A percentile compares a stretch with the other conserved stretches of the same genome.
These are phyloP conservation scores for Zymoseptoria tritici DNA, from an alignment of 2,329 filamentous ascomycete genomes.

Conservation along the genomic window DNA sequence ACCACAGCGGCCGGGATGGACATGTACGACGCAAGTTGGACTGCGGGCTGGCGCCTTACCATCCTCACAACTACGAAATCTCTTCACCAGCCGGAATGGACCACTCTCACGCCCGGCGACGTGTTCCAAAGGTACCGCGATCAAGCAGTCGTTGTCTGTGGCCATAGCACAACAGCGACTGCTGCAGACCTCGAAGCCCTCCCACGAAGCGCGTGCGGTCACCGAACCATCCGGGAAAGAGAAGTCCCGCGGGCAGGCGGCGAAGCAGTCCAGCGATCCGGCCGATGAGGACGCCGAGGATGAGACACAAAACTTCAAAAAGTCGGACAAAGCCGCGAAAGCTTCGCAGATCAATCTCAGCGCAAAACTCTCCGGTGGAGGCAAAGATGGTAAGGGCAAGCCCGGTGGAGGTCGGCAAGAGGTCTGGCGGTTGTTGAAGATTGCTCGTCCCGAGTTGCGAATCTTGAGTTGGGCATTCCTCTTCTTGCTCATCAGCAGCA, in stretches of 20 bases:
- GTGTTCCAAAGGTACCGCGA: background rate
- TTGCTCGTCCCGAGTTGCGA: constrained; percentile 75
- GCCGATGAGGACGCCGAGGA: constrained; percentile 39
- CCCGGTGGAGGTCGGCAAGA: constrained; percentile 58
- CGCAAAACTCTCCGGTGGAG: constrained; percentile 80
- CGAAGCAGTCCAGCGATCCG: constrained; percentile 17
- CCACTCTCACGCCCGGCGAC: constrained; percentile 7
- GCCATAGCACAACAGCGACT: constrained; percentile 8
- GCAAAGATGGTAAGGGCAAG: constrained; percentile 40
- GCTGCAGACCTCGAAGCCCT: constrained; percentile 14
- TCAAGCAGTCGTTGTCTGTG: constrained; percentile 1
- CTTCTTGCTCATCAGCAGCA: constrained; percentile 80
- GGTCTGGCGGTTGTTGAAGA: constrained; percentile 79
- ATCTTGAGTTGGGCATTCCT: constrained; percentile 75
- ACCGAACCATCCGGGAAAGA: constrained; percentile 4
- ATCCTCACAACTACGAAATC: constrained; percentile 13
- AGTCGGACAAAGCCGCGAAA: constrained; percentile 75
- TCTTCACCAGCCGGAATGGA: constrained; percentile 8
- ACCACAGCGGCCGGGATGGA: background rate
- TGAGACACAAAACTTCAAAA: constrained; percentile 55
- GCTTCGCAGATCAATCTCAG: constrained; percentile 85
- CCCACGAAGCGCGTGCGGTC: constrained; percentile 11
- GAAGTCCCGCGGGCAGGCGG: constrained; percentile 13
- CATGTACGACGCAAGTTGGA: background rate
- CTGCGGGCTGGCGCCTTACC: background rate